Evolutionary conservation across 75 land plant species (phyloP), one percentile per base, ranked within the genome.

Genomic region (Pinus albicaulis): DNA sequence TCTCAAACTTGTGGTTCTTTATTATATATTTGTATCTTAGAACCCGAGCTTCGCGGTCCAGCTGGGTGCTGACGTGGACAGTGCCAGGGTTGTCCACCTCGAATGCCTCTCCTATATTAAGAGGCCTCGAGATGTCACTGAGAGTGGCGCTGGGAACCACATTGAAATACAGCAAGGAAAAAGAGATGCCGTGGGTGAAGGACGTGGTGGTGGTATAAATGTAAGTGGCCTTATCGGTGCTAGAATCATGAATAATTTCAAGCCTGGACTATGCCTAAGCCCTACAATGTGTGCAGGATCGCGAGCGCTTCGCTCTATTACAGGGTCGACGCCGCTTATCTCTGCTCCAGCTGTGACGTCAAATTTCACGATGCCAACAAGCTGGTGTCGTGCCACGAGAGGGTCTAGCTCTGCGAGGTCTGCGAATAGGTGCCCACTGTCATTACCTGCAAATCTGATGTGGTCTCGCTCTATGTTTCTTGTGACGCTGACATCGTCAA

Each of bases 391-490:
- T 86, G 88, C 59, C 98, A 94, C 71, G 95, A 86, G 78, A 84
- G 98, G 19, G 98, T 90, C 38, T 84, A 84, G 90, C 65, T 93
- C 71, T 91, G 94, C 68, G 96, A 89, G 75, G 94, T 91, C 52
- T 93, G 94, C 74, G 96, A 93, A 87, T 81, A 83, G 34, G 92
- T 89, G 3, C 91, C 97, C 0, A 92, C 97, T 2, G 86, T 78
- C 14, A 82, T 92, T 74, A 92, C 91, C 20, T 92, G 97, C 82
- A 92, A 88, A 81, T 92, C 94, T 48, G 97, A 94, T 76, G 92
- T 94, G 4, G 96, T 94, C 13, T 82, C 81, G 0, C 95, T 92
- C 63, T 88, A 91, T 77, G 76, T 63, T 73, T 55, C 86, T 8
- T 90, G 92, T 68, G 95, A 90, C 88, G 85, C 78, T 68, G 92